Evolutionary conservation across 208 protist species (phyloP), one percentile per base, ranked within the genome.

Genomic region (Acanthamoeba quina): DNA sequence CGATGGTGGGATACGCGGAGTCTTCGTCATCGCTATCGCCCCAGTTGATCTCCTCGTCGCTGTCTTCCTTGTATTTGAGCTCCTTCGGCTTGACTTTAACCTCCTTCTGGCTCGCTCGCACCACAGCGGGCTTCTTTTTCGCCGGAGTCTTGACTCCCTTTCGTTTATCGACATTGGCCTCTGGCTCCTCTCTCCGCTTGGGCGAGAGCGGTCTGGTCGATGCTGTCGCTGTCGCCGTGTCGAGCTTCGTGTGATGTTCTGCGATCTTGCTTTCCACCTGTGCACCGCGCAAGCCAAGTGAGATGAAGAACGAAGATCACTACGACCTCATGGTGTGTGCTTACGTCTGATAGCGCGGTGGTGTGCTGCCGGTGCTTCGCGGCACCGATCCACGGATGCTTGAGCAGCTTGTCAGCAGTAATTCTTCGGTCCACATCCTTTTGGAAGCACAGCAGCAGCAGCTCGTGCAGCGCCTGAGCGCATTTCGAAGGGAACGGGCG

Each of bases 381-480:
- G 10, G 54, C n/a, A 7, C 68, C 19, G 26, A 97, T 74, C 92
- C 95, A 97, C 5, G 83, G 68, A 93, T 98, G 98, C 47, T 94
- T 85, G 47, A 98, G 88, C 1, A 98, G 89, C 89, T 98, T 90
- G 10, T 96, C 70, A 11, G 98, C 98, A 3, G 94, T 95, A 15
- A 95, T 74, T 62, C 98, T 89, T 49, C 91, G 37, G 29, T 95
- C 85, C 24, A 96, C 94, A 90, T 98, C 97, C 89, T 98, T 98
- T 52, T 96, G 85, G 93, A 98, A 98, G 95, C 97, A 98, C n/a
- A 95, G 68, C 19, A 95, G 37, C 17, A 98, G 88, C 21, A 91
- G 85, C 29, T 91, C 85, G 85, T 91, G 85, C 60, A 91, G 47
- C n/a, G 62, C 85, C 85, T 91, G 2, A 10, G 31, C 37, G 17